Evolutionary conservation across 148 eudicot genomes (phyloP).

Genomic region (Talinum fruticosum): DNA sequence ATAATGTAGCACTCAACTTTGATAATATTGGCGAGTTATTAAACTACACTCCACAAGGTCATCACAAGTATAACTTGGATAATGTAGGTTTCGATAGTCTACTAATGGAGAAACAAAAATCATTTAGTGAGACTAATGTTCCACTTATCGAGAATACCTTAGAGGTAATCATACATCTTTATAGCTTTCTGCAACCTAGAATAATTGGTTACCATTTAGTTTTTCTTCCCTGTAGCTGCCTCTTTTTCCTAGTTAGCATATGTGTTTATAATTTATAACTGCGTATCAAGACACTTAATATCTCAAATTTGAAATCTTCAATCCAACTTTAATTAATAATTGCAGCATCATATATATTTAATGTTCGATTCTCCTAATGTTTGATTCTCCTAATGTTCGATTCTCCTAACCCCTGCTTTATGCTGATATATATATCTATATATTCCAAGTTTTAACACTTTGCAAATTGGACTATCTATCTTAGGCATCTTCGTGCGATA

Average conservation of each 20-base stretch:
- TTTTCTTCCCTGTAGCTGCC: neutral
- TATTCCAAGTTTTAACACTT: neutral
- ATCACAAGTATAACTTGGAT: conserved; percentile 24
- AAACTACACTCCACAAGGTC: conserved; percentile 23
- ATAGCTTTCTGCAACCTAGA: no score
- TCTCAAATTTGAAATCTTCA: neutral
- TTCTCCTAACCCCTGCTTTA: no score
- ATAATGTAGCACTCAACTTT: conserved; percentile 38
- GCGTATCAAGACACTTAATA: neutral
- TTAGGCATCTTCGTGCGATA: conserved; percentile 38
- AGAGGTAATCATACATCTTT: no score
- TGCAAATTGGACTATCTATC: neutral
- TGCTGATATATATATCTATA: no score
- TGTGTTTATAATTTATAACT: neutral
- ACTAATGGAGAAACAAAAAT: conserved; percentile 31
- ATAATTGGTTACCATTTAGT: no score
- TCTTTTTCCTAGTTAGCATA: neutral
- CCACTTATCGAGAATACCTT: neutral
- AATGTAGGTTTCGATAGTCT: conserved; percentile 28
- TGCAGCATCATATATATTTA: no score
- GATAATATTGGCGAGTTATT: conserved; percentile 35
- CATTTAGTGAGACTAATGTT: conserved; percentile 30
- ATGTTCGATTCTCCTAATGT: no score
- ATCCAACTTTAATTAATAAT: no score
- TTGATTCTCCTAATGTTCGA: no score